These are phyloP conservation scores for Aureobasidium sp. DNA, from an alignment of 2,329 filamentous ascomycete species.

Conservation along the genomic window DNA sequence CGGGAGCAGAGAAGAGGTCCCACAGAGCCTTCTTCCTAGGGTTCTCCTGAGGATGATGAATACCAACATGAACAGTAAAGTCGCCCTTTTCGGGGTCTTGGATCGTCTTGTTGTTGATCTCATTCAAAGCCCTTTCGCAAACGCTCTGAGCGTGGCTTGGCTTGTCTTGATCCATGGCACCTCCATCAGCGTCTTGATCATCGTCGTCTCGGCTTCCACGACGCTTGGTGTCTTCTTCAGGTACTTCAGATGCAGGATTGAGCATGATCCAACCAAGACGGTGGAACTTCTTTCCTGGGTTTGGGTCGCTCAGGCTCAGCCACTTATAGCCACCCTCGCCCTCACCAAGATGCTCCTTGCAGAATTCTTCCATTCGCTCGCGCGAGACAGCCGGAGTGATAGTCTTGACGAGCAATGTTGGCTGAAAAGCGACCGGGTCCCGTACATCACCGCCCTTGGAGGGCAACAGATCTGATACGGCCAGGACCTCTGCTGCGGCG, in stretches of 20 bases:
- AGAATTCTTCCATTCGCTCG: conserved; percentile 86
- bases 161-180: conserved; percentile 18
- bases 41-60: conserved; percentile 80
- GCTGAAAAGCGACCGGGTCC: conserved; percentile 80
- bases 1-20: conserved; percentile 91
- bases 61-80: conserved; percentile 93
- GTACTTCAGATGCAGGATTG: conserved; percentile 64
- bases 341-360: conserved; percentile 87
- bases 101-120: conserved; percentile 96
- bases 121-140: conserved; percentile 72
- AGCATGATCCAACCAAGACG: conserved; percentile 98
- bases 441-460: conserved; percentile 75
- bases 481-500: conserved; percentile 82
- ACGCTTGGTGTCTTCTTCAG: conserved; percentile 61
- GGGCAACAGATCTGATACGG: conserved; percentile 83
- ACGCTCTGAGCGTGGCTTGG: conserved; percentile 23
- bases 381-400: conserved; percentile 94
- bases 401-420: conserved; percentile 94
- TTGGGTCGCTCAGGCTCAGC: conserved; percentile 91
- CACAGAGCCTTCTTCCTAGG: conserved; percentile 91
- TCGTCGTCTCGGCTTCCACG: conserved; percentile 66
- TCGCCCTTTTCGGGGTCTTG: conserved; percentile 89
- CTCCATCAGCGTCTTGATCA: conserved; percentile 38
- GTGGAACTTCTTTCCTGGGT: conserved; percentile 93
- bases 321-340: conserved; percentile 89